These are phyloP conservation scores for Oryza australiensis DNA, from an alignment of 176 grass and related monocot genomes.

Conservation along the genomic window DNA sequence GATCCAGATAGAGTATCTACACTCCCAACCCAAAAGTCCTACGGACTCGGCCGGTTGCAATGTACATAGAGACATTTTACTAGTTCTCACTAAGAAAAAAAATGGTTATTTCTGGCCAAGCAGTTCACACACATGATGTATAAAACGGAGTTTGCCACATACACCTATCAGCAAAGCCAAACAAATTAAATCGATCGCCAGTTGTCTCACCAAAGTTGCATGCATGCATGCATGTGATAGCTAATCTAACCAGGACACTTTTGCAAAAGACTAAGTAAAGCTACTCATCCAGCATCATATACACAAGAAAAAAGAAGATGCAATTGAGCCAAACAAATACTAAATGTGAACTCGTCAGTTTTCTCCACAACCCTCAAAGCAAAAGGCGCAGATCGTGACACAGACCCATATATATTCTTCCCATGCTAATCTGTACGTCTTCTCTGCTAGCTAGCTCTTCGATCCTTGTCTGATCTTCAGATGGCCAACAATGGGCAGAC, in stretches of 20 bases:
- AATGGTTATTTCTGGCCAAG: neutral
- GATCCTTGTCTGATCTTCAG: neutral
- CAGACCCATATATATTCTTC: neutral
- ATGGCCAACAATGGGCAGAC: neutral
- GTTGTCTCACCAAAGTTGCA: neutral
- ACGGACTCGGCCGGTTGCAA: no score
- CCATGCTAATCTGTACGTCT: neutral
- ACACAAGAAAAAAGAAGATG: neutral
- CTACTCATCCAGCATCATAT: neutral
- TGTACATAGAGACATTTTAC: no score
- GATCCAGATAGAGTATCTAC: no score
- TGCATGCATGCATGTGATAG: neutral
- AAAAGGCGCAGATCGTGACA: neutral
- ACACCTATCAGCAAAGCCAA: neutral
- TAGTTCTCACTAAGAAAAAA: neutral
- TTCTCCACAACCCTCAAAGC: neutral
- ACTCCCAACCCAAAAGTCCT: no score
- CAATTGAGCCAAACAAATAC: neutral
- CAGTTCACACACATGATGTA: neutral
- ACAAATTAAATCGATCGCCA: neutral
- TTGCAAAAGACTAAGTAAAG: neutral
- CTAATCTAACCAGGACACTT: neutral
- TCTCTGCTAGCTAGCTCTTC: neutral
- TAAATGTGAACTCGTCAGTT: neutral
- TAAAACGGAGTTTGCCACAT: neutral